phyloP scores from a whole-genome alignment of 305 asterid genomes.

The Fraxinus baroniana region DNA sequence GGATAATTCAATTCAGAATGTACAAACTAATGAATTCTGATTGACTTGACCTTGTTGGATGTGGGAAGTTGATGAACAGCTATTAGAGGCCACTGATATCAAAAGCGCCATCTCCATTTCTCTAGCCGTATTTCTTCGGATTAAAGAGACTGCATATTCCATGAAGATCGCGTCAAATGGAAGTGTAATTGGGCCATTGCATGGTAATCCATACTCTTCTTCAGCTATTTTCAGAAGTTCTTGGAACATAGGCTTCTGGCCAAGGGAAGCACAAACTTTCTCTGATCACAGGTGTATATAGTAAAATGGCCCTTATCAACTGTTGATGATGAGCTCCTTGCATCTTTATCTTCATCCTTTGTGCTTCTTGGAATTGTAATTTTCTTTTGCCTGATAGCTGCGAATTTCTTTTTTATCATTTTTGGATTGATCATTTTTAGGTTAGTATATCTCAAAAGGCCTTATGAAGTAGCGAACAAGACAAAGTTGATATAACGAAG shows the following conservation, averaged over 20 bases:
- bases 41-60: not conserved
- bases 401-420: not conserved
- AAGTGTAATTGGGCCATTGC: slow-evolving; percentile 13
- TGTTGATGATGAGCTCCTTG: not conserved
- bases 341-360: not conserved
- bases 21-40: not conserved
- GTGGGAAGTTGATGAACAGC: not conserved
- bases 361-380: not conserved
- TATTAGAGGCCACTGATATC: not conserved
- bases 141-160: not conserved
- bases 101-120: not conserved
- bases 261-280: slow-evolving; percentile 6
- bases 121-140: not conserved
- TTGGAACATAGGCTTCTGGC: slow-evolving; percentile 1
- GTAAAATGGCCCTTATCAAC: slow-evolving; percentile 17
- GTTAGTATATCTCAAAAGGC: not conserved
- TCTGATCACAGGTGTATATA: slow-evolving; percentile 3
- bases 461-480: not conserved
- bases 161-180: not conserved
- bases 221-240: slow-evolving; percentile 15
- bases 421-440: not conserved
- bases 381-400: not conserved
- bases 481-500: not conserved
- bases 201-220: slow-evolving; percentile 19
- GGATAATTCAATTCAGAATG: not conserved